A percentile compares a stretch with the other conserved stretches of the same genome.
These are phyloP conservation scores for Leccinum solheimii DNA, from an alignment of 1,284 basidiomycete genomes.

Conservation along the genomic window DNA sequence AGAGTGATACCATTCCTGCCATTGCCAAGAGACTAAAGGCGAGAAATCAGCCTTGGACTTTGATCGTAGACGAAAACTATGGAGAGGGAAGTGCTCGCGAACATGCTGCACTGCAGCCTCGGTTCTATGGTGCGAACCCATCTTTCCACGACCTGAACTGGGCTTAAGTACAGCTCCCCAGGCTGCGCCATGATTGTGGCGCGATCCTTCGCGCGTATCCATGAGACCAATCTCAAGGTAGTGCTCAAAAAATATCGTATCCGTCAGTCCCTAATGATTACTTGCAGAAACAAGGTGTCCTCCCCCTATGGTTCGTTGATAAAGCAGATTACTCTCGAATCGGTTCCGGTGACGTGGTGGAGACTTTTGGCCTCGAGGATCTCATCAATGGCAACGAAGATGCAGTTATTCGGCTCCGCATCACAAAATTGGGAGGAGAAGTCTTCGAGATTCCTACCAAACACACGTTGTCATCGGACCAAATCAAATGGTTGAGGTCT, in stretches of 20 bases:
- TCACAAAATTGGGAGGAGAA: conserved; percentile 69
- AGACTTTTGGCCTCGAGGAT: conserved; percentile 39
- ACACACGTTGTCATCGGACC: conserved; percentile 89
- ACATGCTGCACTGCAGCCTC: conserved; percentile 95
- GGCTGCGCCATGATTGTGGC: conserved; percentile 84
- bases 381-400: conserved; percentile 53
- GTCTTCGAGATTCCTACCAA: conserved; percentile 68
- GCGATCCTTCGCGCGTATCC: conserved; percentile 96
- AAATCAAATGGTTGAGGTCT: conserved; percentile 82
- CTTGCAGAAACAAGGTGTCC: conserved; percentile 87
- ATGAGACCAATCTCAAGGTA: conserved; percentile 96
- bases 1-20: conserved; percentile 82
- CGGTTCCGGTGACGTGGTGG: conserved; percentile 66
- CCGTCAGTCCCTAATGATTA: conserved; percentile 5
- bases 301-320: conserved; percentile 90
- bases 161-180: conserved; percentile 27
- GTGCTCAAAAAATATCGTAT: conserved; percentile 15
- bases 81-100: conserved; percentile 98
- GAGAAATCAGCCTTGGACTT: conserved; percentile 85
- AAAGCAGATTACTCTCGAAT: conserved; percentile 84
- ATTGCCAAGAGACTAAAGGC: conserved; percentile 87
- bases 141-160: background rate
- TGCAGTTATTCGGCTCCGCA: conserved; percentile 61
- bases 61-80: conserved; percentile 96
- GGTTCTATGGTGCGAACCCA: conserved; percentile 77